Evolutionary conservation across 805 yeast genomes (phyloP).

Genomic region (Candida ovalis): DNA sequence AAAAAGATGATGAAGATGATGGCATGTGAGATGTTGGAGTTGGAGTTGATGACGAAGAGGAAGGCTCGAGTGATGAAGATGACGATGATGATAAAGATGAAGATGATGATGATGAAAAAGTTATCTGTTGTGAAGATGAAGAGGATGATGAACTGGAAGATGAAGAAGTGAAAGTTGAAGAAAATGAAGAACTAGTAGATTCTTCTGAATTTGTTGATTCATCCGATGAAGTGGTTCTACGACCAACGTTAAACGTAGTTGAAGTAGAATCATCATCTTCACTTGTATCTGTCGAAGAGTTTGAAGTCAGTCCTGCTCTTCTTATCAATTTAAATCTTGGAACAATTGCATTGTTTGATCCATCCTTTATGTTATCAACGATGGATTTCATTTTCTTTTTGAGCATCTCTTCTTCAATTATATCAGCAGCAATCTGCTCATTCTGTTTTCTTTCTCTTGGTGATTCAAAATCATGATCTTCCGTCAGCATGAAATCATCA

Average conservation of each 20-base stretch:
- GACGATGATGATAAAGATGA: slow-evolving; percentile 5
- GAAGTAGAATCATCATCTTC: neutral
- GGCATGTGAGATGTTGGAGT: too few species aligned
- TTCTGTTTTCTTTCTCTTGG: neutral
- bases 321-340: slow-evolving; percentile 25
- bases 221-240: neutral
- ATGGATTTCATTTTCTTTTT: slow-evolving; percentile 17
- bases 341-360: slow-evolving; percentile 25
- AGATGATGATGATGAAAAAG: slow-evolving; percentile 2
- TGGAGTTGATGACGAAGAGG: neutral
- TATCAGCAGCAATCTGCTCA: neutral
- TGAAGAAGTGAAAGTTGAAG: neutral
- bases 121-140: slow-evolving; percentile 1
- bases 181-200: neutral
- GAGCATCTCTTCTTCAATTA: slow-evolving; percentile 7
- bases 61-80: slow-evolving; percentile 6
- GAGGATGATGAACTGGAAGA: neutral
- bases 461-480: neutral
- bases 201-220: too few species aligned
- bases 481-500: neutral
- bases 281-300: neutral
- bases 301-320: slow-evolving; percentile 15
- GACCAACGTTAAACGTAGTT: too few species aligned
- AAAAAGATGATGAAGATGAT: too few species aligned
- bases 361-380: slow-evolving; percentile 20